A percentile compares a stretch with the other conserved stretches of the same genome.
Evolutionary conservation across 331 rosid species (phyloP).

Genomic region (Arachis monticola): DNA sequence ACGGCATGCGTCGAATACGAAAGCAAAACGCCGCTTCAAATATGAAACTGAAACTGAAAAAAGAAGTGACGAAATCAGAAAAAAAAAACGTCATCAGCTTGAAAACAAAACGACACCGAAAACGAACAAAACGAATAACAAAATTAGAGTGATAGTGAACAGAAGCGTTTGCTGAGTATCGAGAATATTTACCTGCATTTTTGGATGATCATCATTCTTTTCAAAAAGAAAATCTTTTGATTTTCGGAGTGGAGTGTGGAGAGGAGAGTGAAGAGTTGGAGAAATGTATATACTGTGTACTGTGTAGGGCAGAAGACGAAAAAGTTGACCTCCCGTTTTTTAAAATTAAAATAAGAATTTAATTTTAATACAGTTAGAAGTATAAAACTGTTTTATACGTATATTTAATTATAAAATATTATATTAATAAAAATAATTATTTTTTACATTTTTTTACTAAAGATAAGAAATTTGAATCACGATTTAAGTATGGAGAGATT

Average conservation of each 20-base stretch:
- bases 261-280: background rate
- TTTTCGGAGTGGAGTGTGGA: background rate
- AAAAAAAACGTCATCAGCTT: background rate
- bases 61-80: background rate
- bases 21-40: slow-evolving; percentile 4
- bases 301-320: background rate
- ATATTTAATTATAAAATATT: no score
- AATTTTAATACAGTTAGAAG: no score
- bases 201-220: background rate
- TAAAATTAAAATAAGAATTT: no score
- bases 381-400: no score
- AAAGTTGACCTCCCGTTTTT: background rate
- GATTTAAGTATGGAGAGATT: no score
- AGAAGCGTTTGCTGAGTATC: background rate
- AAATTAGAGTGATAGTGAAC: background rate
- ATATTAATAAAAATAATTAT: no score
- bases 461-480: no score
- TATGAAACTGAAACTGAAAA: background rate
- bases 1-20: background rate
- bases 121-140: background rate
- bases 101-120: background rate
- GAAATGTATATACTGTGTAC: background rate
- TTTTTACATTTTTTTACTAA: no score
- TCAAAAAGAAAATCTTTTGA: background rate
- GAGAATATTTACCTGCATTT: background rate